Base-by-base conservation (phyloP, 108 stramenopile species). In the Nitzschia putrida region DNA sequence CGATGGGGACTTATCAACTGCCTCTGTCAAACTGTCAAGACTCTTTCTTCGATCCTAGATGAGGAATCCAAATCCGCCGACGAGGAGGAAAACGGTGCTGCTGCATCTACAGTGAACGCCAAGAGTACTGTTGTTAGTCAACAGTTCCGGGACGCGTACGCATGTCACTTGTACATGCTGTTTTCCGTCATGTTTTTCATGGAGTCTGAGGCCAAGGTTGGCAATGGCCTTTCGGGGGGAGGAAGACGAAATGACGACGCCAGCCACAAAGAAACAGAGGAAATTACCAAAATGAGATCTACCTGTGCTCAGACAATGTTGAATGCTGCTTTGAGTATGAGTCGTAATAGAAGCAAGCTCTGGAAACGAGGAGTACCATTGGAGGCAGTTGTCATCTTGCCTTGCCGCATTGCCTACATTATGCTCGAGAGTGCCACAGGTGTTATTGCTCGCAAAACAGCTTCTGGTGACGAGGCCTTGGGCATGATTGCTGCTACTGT, bases 111-210 rank as follows among this genome's bases (percentile, higher is more conserved):
- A n/a, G 8, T 58, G 63, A 71, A 40, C 22, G 51, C 54, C 40
- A 49, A 61, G 16, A 42, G 7, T 25, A 55, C 47, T 53, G 77
- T 81, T n/a, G 84, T 91, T 14, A 61, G 87, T 50, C 89, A 89
- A 61, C 55, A 63, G 51, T 91, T 91, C 59, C 83, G 88, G 34
- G 89, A 91, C 71, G 90, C 90, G 9, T 75, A 83, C 53, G 79
- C 88, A 13, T 87, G 83, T 64, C 94, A 92, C 66, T 55, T 92
- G 50, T 95, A 95, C 87, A 91, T 92, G 90, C 81, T 95, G 21
- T 95, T 86, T 69, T 85, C 94, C 3, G 57, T 93, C 55, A 91
- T 93, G 91, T 89, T 88, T 73, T 82, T 88, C 40, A 83, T 77
- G 43, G 94, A 95, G 68, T 80, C 87, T 7, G 83, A 91, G 72